phyloP scores from a whole-genome alignment of 306 rosid species.

The Mimosa bimucronata region DNA sequence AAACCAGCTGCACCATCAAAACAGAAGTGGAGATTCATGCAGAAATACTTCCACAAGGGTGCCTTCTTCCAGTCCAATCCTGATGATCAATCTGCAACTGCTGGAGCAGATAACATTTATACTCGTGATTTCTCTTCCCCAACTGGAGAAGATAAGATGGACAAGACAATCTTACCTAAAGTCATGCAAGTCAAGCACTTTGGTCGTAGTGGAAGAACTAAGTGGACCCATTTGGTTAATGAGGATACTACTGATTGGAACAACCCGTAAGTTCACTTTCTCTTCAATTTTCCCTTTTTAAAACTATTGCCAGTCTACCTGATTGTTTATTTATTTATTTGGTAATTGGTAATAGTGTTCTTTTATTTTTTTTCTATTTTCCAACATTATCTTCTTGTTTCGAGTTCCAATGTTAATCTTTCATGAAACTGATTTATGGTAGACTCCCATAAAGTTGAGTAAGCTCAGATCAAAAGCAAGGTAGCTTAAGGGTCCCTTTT shows the following conservation, averaged over 20 bases:
- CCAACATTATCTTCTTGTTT: not conserved
- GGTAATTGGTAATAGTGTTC: slow-evolving; percentile 1
- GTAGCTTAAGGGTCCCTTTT: not conserved
- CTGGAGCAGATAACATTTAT: slow-evolving; percentile 60
- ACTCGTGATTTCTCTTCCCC: slow-evolving; percentile 92
- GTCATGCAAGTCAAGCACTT: slow-evolving; percentile 99
- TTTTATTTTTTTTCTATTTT: too few relatives aligned
- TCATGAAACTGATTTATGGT: slow-evolving; percentile 12
- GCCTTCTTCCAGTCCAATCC: slow-evolving; percentile 83
- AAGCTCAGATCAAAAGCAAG: slow-evolving; percentile 31
- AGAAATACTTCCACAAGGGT: slow-evolving; percentile 96
- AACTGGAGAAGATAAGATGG: slow-evolving; percentile 98
- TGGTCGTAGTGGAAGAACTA: slow-evolving; percentile 97
- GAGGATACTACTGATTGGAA: slow-evolving; percentile 99
- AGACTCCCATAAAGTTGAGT: slow-evolving; percentile 7
- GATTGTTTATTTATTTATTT: not conserved
- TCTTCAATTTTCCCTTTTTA: slow-evolving; percentile 16
- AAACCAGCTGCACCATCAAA: slow-evolving; percentile 59
- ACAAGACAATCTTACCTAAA: slow-evolving; percentile 91
- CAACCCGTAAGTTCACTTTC: slow-evolving; percentile 72
- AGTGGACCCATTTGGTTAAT: slow-evolving; percentile 97
- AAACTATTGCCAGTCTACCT: slow-evolving; percentile 3
- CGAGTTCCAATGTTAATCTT: slow-evolving; percentile 29
- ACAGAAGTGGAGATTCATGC: slow-evolving; percentile 97
- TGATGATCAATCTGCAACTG: slow-evolving; percentile 59